phyloP scores from a whole-genome alignment of 2,329 filamentous ascomycete genomes.

The Aspergillus sp. region DNA sequence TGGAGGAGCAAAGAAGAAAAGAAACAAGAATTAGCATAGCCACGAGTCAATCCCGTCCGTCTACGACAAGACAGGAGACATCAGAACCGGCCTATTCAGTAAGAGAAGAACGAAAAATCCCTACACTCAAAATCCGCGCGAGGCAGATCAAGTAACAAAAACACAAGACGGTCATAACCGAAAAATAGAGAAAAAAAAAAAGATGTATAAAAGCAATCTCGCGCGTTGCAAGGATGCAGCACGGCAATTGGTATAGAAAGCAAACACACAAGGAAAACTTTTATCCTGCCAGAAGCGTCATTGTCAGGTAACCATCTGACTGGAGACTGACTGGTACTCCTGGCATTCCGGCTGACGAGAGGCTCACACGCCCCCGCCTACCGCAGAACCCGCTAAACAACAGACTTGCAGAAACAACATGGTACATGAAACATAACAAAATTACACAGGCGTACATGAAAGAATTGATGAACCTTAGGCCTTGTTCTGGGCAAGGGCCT shows the following conservation, averaged over 20 bases:
- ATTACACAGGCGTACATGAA: neutral
- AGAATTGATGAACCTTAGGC: slow-evolving; percentile 4
- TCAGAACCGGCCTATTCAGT: slow-evolving; percentile 42
- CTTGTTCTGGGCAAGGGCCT: slow-evolving; percentile 23
- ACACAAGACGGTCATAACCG: neutral
- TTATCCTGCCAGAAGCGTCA: slow-evolving; percentile 21
- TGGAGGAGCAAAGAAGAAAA: slow-evolving; percentile 6
- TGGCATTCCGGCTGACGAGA: slow-evolving; percentile 19
- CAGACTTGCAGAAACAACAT: slow-evolving; percentile 11
- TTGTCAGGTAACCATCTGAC: slow-evolving; percentile 6
- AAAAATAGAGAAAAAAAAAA: slow-evolving; percentile 7
- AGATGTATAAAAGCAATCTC: neutral
- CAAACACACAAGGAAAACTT: slow-evolving; percentile 20
- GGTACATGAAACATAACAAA: slow-evolving; percentile 3
- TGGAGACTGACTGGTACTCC: slow-evolving; percentile 17
- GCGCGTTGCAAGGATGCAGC: no score
- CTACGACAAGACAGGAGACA: slow-evolving; percentile 37
- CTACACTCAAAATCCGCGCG: neutral
- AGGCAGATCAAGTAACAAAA: slow-evolving; percentile 1
- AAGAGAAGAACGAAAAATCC: slow-evolving; percentile 9
- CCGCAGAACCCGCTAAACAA: slow-evolving; percentile 19
- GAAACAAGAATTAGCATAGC: slow-evolving; percentile 23
- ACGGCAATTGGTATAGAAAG: no score
- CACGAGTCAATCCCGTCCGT: slow-evolving; percentile 46
- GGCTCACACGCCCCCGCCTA: slow-evolving; percentile 32